Conservation (phyloP, 495 filamentous ascomycete species). For the Xeromyces bisporus region DNA sequence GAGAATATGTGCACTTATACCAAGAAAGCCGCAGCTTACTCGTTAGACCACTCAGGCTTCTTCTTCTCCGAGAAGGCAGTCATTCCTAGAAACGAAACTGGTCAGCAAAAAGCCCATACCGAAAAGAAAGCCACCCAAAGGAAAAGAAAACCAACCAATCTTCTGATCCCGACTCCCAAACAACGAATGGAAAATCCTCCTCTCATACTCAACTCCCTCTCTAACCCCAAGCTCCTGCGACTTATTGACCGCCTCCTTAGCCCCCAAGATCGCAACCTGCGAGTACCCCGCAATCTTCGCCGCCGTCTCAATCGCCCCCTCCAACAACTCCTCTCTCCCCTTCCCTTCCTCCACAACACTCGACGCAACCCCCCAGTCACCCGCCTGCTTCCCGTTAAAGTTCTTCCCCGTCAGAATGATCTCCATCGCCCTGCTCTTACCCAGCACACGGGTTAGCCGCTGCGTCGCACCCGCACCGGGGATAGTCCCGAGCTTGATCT, state of each 20-base stretch:
- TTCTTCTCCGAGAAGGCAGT: conserved; percentile 87
- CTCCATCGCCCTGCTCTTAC: conserved; percentile 88
- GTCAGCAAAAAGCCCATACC: conserved; percentile 6
- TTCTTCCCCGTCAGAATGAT: conserved; percentile 73
- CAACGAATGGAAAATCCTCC: conserved; percentile 75
- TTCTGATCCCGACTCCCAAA: conserved; percentile 96
- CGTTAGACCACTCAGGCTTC: conserved; percentile 78
- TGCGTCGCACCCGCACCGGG: conserved; percentile 87
- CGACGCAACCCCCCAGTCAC: conserved; percentile 78
- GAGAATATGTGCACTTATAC: too few relatives aligned
- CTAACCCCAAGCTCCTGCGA: conserved; percentile 71
- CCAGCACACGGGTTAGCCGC: conserved; percentile 70
- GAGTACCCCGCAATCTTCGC: conserved; percentile 76
- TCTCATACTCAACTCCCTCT: conserved; percentile 89
- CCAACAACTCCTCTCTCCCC: conserved; percentile 59
- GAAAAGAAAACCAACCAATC: conserved; percentile 43
- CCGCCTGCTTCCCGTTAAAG: conserved; percentile 68
- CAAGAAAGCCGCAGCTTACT: too few relatives aligned
- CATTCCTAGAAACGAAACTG: conserved; percentile 42
- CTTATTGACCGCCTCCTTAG: conserved; percentile 96
- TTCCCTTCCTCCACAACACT: conserved; percentile 57
- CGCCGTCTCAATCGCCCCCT: conserved; percentile 61
- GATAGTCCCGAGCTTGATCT: conserved; percentile 85
- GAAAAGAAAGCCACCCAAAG: background rate
- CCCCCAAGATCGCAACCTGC: conserved; percentile 67